Evolutionary conservation across 352 stramenopile genomes (phyloP), one percentile per base, ranked within the genome.

Genomic region (Pelagophyceae sp.): DNA sequence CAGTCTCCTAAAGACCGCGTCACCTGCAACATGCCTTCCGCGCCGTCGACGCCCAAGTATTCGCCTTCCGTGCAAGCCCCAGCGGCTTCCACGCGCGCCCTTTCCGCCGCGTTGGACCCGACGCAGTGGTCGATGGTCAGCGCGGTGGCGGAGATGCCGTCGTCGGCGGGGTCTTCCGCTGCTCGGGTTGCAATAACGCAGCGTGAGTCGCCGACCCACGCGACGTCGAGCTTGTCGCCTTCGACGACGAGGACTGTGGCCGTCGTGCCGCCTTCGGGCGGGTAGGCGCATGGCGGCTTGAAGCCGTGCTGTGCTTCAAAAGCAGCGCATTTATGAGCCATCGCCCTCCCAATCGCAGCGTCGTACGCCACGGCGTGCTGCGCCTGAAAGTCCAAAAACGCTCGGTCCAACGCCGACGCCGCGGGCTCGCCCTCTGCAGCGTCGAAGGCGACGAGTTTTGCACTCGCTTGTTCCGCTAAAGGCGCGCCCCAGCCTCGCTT

Each of bases 161-260:
- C 58, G 58, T 35, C 15, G 15, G 45, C 45, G 11, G 45, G 11
- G 11, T 11, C 45, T 54, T 23, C 45, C 23, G 11, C 45, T 54
- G 45, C 45, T 23, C 37, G 11, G 17, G 35, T 1, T 6, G 29
- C 33, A n/a, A 74, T 11, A 1, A 54, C 67, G 67, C 15, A 11
- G 2, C 67, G 33, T 37, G 67, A 74, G 67, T 74, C 67, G 67
- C 67, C 67, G 67, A 74, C 67, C 67, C 67, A 74, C 1, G 33
- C 38, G 33, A 31, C 33, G 27, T 20, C 33, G 23, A 74, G 33
- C 25, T 25, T 23, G 1, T 19, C 31, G 1, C 67, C 35, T 1
- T 32, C 35, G 2, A 74, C 37, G 1, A 25, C 31, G 17, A 74
- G 2, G 2, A 74, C 67, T 20, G 67, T 74, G 17, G 67, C 67